Base-by-base conservation (phyloP, 768 basidiomycete species). In the Phaffia australis region DNA sequence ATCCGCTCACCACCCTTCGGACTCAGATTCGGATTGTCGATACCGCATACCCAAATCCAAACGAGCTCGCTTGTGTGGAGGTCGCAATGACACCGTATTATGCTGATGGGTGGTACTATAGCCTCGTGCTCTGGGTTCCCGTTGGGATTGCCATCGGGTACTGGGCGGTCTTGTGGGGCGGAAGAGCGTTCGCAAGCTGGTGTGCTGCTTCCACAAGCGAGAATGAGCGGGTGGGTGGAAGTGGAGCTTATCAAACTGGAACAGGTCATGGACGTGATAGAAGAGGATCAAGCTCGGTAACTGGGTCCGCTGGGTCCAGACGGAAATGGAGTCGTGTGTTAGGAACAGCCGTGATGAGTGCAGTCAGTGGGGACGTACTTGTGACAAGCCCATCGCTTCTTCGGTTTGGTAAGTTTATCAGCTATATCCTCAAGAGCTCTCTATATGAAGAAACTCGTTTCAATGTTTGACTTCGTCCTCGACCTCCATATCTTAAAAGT, bases 1-100 rank as follows among this genome's bases (percentile, higher is more conserved):
- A 87, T 73, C 82, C 85, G 19, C 80, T 98, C 54, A 88, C 88
- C 16, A 93, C 93, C 14, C 81, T 94, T 64, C 81, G 82, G 69
- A 95, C 93, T 1, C 84, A 84, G 25, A 77, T 99, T 27, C 85
- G 89, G 56, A 87, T 92, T 9, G 87, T 98, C 27, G 95, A 99
- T 77, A 85, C 92, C 0, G 74, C 78, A 8, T 58, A 65, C 3
- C 85, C 83, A 54, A 83, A 86, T 61, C 62, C 67, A 4, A 80
- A 83, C 46, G 88, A 92, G 71, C 81, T 98, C 54, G 77, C 92
- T 2, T 99, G 95, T 74, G 72, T 93, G 56, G 85, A 87, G 70
- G 78, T 97, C 21, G 73, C 79, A 51, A 86, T 87, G 1, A 92
- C 92, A 0, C 87, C 92, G 0, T 79, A 78, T 69, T 72, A 75